phyloP scores from a whole-genome alignment of 805 yeast genomes.

The Danielia oregonensis region DNA sequence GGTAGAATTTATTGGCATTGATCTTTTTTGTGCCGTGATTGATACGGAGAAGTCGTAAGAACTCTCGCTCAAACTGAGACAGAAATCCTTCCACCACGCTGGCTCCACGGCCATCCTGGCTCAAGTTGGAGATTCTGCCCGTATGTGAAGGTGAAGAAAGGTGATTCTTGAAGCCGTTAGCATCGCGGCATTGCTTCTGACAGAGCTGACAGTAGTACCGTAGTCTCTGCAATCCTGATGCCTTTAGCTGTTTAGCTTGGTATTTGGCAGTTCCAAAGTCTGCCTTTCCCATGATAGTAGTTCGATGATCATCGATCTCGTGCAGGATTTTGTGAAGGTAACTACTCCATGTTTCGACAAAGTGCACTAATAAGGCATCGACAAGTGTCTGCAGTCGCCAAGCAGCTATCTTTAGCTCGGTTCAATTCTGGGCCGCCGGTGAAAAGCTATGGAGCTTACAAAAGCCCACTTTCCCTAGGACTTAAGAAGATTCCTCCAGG shows the following conservation, averaged over 20 bases:
- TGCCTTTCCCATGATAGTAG: slow-evolving; percentile 27
- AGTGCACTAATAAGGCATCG: not conserved
- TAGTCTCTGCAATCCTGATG: slow-evolving; percentile 80
- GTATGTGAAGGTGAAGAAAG: slow-evolving; percentile 76
- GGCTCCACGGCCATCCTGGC: slow-evolving; percentile 39
- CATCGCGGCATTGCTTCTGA: slow-evolving; percentile 91
- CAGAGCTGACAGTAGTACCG: slow-evolving; percentile 90
- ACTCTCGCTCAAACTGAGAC: slow-evolving; percentile 55
- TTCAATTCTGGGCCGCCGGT: slow-evolving; percentile 30
- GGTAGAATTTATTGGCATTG: slow-evolving; percentile 82
- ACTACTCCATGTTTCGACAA: not conserved
- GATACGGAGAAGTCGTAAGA: slow-evolving; percentile 55
- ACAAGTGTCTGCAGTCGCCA: too few species aligned
- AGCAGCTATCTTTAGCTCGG: too few species aligned
- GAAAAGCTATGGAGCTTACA: slow-evolving; percentile 26
- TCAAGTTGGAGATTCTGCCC: slow-evolving; percentile 41
- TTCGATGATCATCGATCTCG: slow-evolving; percentile 1
- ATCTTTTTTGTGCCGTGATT: slow-evolving; percentile 80
- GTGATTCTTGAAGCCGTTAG: slow-evolving; percentile 92
- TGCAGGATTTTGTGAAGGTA: too few species aligned
- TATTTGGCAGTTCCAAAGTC: slow-evolving; percentile 53
- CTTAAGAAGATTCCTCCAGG: slow-evolving; percentile 19
- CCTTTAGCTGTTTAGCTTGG: slow-evolving; percentile 71
- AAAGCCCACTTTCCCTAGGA: slow-evolving; percentile 25
- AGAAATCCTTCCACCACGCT: slow-evolving; percentile 59